A percentile compares a stretch with the other conserved stretches of the same genome.
These are phyloP conservation scores for Jasminum sambac DNA, from an alignment of 257 asterid species.

Conservation along the genomic window DNA sequence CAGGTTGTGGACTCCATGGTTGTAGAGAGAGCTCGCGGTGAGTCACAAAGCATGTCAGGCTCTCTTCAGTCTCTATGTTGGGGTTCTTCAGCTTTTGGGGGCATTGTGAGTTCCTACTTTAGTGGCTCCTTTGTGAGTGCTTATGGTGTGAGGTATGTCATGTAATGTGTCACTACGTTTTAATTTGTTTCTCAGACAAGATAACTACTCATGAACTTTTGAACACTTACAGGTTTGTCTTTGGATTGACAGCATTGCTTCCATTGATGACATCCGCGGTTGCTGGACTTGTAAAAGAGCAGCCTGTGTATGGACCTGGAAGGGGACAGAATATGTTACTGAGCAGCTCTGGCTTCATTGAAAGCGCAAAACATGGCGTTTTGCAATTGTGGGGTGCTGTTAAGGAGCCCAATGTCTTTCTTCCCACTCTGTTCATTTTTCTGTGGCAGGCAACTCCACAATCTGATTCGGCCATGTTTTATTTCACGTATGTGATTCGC, in stretches of 20 bases:
- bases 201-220: conserved; percentile 17
- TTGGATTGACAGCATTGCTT: conserved; percentile 90
- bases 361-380: conserved; percentile 53
- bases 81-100: conserved; percentile 99
- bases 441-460: conserved; percentile 98
- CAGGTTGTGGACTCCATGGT: conserved; percentile 99
- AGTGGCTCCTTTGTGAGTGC: conserved; percentile 96
- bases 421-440: conserved; percentile 91
- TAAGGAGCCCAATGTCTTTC: conserved; percentile 75
- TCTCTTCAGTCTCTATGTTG: conserved; percentile 98
- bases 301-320: conserved; percentile 44
- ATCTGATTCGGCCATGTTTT: conserved; percentile 97
- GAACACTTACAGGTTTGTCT: conserved; percentile 74
- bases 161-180: conserved; percentile 16
- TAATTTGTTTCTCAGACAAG: background rate
- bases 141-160: conserved; percentile 88
- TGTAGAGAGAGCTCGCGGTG: conserved; percentile 98
- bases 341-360: conserved; percentile 47
- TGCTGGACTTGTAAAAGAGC: conserved; percentile 87
- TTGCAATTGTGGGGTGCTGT: conserved; percentile 71
- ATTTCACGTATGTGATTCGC: conserved; percentile 72
- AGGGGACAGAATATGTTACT: conserved; percentile 43
- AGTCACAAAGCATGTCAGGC: conserved; percentile 96
- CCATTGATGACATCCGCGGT: conserved; percentile 96
- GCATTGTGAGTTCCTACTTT: conserved; percentile 93